Conservation (phyloP, 495 filamentous ascomycete genomes). For the Lichina pygmaea region DNA sequence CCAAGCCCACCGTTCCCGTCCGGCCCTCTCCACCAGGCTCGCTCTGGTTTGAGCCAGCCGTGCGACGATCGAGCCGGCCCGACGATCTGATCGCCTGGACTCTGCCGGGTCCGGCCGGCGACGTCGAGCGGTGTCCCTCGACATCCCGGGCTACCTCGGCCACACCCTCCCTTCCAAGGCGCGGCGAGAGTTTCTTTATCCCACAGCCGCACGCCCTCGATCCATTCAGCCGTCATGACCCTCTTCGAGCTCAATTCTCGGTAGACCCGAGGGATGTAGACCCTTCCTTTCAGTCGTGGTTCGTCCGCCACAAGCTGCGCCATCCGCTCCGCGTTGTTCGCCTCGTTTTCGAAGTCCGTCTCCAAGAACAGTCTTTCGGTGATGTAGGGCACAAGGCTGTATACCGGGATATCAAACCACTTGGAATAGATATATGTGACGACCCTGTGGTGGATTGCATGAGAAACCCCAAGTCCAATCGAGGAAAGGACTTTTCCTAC, state of each 20-base stretch:
- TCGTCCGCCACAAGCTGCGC: conserved; percentile 48
- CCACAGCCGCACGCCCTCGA: conserved; percentile 79
- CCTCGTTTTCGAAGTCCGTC: conserved; percentile 84
- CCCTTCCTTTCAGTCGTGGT: conserved; percentile 42
- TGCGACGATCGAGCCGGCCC: conserved; percentile 15
- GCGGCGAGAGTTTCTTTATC: conserved; percentile 53
- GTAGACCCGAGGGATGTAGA: conserved; percentile 73
- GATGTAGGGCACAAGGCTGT: conserved; percentile 70
- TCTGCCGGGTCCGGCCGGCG: conserved; percentile 1
- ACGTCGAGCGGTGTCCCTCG: conserved; percentile 30
- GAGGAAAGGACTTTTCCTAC: conserved; percentile 18
- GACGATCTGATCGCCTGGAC: conserved; percentile 4
- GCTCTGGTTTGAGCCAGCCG: conserved; percentile 46
- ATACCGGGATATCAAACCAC: conserved; percentile 71
- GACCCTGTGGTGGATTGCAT: conserved; percentile 18
- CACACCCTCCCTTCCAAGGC: conserved; percentile 51
- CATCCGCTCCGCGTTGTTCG: conserved; percentile 68
- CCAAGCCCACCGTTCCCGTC: conserved; percentile 54
- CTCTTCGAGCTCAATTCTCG: conserved; percentile 56
- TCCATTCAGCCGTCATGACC: conserved; percentile 91
- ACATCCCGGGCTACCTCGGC: conserved; percentile 48
- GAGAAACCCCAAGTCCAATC: neutral
- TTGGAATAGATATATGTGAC: conserved; percentile 50
- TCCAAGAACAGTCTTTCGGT: conserved; percentile 66
- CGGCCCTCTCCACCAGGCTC: conserved; percentile 49